Evolutionary conservation across 345 rosid genomes (phyloP), one percentile per base, ranked within the genome.

Genomic region (Citrus australasica): DNA sequence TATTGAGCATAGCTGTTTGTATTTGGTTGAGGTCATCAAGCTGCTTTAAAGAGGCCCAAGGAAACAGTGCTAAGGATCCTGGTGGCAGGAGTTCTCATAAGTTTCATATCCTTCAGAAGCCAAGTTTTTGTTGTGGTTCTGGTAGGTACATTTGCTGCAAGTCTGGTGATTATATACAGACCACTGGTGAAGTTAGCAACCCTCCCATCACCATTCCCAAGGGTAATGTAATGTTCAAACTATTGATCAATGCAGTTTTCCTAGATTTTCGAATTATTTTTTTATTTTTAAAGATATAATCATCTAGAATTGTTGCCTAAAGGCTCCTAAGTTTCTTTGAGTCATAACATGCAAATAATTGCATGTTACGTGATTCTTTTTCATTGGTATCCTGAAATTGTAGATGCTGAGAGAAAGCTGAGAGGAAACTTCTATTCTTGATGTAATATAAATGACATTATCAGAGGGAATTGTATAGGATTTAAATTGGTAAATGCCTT

Each of bases 61-160:
- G 85, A 30, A 80, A 68, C 71, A 78, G 63, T 64, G 84, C 83
- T 25, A 87, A 87, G 76, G 86, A 85, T 76, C 38, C 70, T 32
- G 88, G 86, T 76, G 91, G 77, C 72, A 92, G 88, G 79, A 73
- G 48, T 79, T 79, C 86, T 60, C 92, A 88, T 65, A 90, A 87
- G 82, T 95, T 95, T 84, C 99, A 90, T 10, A 91, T 93, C 71
- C 99, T 95, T 77, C 90, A 89, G 78, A 93, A 93, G 69, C 88
- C 93, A 9, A 93, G 93, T 82, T 92, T 95, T 85, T 89, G 90
- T 76, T 93, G 98, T 86, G 92, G 88, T 83, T 95, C 97, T 58
- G 93, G 94, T 73, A 90, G 99, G 84, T 90, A 86, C 84, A 84
- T 86, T 21, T 85, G 94, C 78, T 87, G 92, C 85, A 90, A 89